Evolutionary conservation across 2,329 filamentous ascomycete genomes (phyloP), one percentile per base, ranked within the genome.

Genomic region (Scedosporium dehoogii): DNA sequence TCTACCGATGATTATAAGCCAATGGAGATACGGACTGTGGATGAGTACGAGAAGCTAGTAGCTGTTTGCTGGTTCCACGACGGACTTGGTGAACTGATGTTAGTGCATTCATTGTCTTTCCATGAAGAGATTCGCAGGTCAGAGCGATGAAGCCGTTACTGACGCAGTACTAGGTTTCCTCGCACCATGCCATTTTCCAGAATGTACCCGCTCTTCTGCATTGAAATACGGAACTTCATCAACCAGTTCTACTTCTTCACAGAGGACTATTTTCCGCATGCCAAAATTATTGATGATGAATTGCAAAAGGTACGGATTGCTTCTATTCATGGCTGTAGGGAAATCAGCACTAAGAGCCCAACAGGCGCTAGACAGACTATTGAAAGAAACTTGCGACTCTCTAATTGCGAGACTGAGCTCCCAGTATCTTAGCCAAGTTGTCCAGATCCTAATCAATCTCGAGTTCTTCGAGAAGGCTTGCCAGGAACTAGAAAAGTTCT

Each of bases 1-100:
- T 86, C 90, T n/a, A 97, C 91, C 0, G 94, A 99, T 72, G 94
- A 99, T 74, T 99, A 99, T 75, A 99, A 97, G 93, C 96, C 96
- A 2, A 97, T 99, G 94, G 90, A 91, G 1, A 96, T 97, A 72
- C 91, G 92, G 69, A 92, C 89, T 21, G 75, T 82, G 16, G 92
- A 96, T 68, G 92, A 97, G 70, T 97, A 96, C 71, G 91, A 96
- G 69, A 96, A 96, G 70, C 93, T 99, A 42, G 85, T 97, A 66
- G 94, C 91, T 65, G 92, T 97, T 64, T 96, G 90, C 75, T 99
- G 93, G 93, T 97, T 96, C 1, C 92, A 92, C 53, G 91, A 96
- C 38, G 91, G 89, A 68, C 77, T 86, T n/a, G 77, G 92, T 64
- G 85, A 94, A 67, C 82, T 96, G 69, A 86, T 82, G 83, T 92